Percentiles rank a stretch among this genome's conserved stretches.
Evolutionary conservation across 306 rosid species (phyloP).

Genomic region (Pterocarpus santalinus): DNA sequence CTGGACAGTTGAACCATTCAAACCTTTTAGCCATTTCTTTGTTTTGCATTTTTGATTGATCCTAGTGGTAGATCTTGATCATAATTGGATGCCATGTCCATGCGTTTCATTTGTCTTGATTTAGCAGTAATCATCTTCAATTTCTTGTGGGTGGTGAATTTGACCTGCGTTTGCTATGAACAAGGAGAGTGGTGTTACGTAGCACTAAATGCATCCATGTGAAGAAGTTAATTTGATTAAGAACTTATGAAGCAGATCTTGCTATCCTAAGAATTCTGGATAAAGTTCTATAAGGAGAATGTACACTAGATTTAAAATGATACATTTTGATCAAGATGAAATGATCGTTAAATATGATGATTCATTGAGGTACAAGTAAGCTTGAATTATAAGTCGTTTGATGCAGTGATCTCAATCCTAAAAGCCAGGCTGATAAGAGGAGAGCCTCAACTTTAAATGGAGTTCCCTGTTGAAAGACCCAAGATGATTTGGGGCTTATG

Average conservation of each 20-base stretch:
- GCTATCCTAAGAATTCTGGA: background rate
- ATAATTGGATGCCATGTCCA: background rate
- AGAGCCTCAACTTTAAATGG: too few relatives aligned
- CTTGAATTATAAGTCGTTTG: background rate
- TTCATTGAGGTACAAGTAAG: constrained; percentile 3
- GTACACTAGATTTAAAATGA: background rate
- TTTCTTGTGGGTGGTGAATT: constrained; percentile 22
- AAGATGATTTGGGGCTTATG: too few relatives aligned
- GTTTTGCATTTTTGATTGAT: background rate
- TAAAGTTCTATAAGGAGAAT: background rate
- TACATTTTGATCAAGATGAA: background rate
- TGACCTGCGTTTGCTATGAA: constrained; percentile 6
- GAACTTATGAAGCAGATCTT: background rate
- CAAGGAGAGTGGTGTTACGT: constrained; percentile 1
- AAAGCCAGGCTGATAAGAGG: too few relatives aligned
- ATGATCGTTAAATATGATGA: constrained; percentile 25
- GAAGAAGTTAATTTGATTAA: constrained; percentile 9
- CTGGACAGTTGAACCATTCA: background rate
- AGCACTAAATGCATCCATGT: constrained; percentile 27
- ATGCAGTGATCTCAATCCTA: background rate
- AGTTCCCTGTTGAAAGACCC: too few relatives aligned
- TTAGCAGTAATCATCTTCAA: constrained; percentile 6
- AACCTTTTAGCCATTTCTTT: constrained; percentile 6
- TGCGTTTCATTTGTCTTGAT: background rate
- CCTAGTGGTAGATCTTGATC: background rate